Conservation (phyloP, 768 basidiomycete species). For the Cystoderma amianthinum region DNA sequence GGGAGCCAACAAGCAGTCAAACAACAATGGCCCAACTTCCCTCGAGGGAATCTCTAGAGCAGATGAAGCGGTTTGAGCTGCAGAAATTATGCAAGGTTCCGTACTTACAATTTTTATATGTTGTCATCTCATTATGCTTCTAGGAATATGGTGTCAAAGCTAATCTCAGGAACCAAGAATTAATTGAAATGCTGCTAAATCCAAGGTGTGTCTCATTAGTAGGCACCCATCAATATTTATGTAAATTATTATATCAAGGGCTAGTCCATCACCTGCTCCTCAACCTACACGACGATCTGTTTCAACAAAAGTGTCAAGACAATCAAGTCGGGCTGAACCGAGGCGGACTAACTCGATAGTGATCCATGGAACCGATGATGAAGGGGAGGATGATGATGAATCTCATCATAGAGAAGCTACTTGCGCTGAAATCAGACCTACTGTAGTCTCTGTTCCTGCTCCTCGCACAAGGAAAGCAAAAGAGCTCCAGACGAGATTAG, state of each 20-base stretch:
- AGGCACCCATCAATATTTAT: neutral
- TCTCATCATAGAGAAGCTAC: constrained; percentile 8
- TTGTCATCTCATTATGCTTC: constrained; percentile 9
- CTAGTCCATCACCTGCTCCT: constrained; percentile 19
- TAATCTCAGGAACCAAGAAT: constrained; percentile 73
- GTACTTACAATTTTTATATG: neutral
- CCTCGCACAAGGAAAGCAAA: constrained; percentile 62
- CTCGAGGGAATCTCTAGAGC: constrained; percentile 32
- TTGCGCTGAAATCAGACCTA: neutral
- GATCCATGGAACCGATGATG: constrained; percentile 39
- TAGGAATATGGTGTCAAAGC: constrained; percentile 79
- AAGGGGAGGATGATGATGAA: constrained; percentile 14
- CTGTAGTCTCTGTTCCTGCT: constrained; percentile 17
- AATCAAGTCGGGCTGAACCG: constrained; percentile 28
- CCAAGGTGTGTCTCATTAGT: constrained; percentile 30
- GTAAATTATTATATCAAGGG: constrained; percentile 11
- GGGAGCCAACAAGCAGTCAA: no score
- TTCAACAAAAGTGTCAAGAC: constrained; percentile 26
- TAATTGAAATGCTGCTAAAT: constrained; percentile 69
- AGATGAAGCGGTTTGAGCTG: constrained; percentile 38
- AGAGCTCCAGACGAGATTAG: constrained; percentile 62
- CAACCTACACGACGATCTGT: constrained; percentile 25
- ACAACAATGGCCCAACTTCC: constrained; percentile 33
- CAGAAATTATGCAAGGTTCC: constrained; percentile 69
- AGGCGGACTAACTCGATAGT: constrained; percentile 38